Percentiles rank a stretch among this genome's conserved stretches.
phyloP scores from a whole-genome alignment of 2,329 filamentous ascomycete species.

The Sclerotinia trifoliorum region DNA sequence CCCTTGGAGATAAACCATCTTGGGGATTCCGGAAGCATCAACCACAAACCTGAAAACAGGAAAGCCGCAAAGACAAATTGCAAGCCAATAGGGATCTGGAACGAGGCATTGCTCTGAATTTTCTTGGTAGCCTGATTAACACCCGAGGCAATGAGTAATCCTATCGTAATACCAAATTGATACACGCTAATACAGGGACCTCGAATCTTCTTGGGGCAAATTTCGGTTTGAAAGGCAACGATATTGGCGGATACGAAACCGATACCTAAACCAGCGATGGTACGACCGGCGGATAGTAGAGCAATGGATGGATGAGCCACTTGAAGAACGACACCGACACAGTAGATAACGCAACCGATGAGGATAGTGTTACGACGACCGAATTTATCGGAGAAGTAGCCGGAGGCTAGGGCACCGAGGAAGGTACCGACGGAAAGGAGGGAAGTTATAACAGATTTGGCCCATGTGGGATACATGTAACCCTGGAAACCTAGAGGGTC shows the following conservation, averaged over 20 bases:
- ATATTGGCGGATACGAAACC: slow-evolving; percentile 78
- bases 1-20: slow-evolving; percentile 42
- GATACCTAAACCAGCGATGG: slow-evolving; percentile 73
- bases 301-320: slow-evolving; percentile 46
- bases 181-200: slow-evolving; percentile 74
- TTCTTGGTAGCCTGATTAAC: slow-evolving; percentile 70
- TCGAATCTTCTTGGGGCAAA: slow-evolving; percentile 65
- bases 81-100: slow-evolving; percentile 76
- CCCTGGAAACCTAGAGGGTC: slow-evolving; percentile 23
- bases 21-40: slow-evolving; percentile 40
- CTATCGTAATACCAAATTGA: slow-evolving; percentile 79
- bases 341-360: slow-evolving; percentile 31
- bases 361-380: slow-evolving; percentile 39
- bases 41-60: slow-evolving; percentile 24
- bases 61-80: slow-evolving; percentile 69
- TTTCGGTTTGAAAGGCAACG: slow-evolving; percentile 74
- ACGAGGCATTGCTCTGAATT: slow-evolving; percentile 60
- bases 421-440: slow-evolving; percentile 79
- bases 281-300: slow-evolving; percentile 63
- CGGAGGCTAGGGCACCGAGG: slow-evolving; percentile 56
- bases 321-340: slow-evolving; percentile 34
- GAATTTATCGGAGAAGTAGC: slow-evolving; percentile 42
- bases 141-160: slow-evolving; percentile 70
- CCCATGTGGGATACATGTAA: slow-evolving; percentile 55
- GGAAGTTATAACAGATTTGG: slow-evolving; percentile 60